Conservation (phyloP, 176 grass and related monocot genomes). For the Hordeum marinum region DNA sequence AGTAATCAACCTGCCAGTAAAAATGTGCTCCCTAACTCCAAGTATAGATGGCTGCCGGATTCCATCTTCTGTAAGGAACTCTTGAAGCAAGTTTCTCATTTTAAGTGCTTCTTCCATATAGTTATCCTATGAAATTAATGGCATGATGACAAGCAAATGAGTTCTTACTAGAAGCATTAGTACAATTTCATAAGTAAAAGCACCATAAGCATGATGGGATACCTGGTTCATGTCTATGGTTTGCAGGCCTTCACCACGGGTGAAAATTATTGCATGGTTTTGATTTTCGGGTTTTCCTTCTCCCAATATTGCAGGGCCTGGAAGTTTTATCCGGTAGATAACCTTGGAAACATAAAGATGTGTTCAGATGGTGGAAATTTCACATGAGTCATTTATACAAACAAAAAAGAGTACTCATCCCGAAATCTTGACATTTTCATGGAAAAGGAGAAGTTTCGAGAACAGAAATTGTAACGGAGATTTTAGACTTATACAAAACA, state of each 20-base stretch:
- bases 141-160: conserved; percentile 23
- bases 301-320: conserved; percentile 81
- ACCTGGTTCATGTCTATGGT: conserved; percentile 99
- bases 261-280: conserved; percentile 97
- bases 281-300: conserved; percentile 99
- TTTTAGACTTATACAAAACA: not conserved
- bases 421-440: not conserved
- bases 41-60: conserved; percentile 78
- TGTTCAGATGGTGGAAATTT: not conserved
- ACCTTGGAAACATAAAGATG: conserved; percentile 49
- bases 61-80: conserved; percentile 72
- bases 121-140: conserved; percentile 67
- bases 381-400: not conserved
- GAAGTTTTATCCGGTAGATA: conserved; percentile 93
- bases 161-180: conserved; percentile 10
- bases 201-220: conserved; percentile 21
- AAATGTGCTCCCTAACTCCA: conserved; percentile 96
- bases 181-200: conserved; percentile 5
- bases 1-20: conserved; percentile 79
- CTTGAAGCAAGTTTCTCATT: conserved; percentile 97
- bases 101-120: conserved; percentile 98
- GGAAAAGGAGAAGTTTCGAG: not conserved
- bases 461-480: not conserved
- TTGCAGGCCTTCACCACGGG: conserved; percentile 92
- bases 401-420: not conserved